Base-by-base conservation (phyloP, 2,329 filamentous ascomycete species). In the Aspergillus hiratsukae region DNA sequence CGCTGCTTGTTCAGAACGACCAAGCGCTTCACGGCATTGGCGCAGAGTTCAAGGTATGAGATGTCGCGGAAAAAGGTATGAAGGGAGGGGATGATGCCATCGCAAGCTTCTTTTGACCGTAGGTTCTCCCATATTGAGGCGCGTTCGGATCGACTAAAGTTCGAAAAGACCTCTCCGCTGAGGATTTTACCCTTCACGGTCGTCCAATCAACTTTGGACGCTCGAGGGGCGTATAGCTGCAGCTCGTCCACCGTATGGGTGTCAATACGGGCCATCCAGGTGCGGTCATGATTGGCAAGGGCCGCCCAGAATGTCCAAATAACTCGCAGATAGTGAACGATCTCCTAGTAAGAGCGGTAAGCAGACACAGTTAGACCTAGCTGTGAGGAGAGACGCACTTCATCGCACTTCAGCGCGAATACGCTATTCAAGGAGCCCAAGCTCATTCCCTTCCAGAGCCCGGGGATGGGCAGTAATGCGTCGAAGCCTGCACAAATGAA, bases 301-400 rank as follows among this genome's bases (percentile, higher is more conserved):
- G 59, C 61, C 14, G 56, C 63, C 64, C 56, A 67, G 54, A 64
- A 64, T 11, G 61, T 51, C 50, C 21, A 41, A 11, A 66, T 55
- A 56, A 59, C 17, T 9, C 55, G 23, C 2, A 67, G 51, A 55
- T 63, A 62, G 27, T 45, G 53, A 31, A 64, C 48, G 46, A 63
- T 63, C 51, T 68, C 61, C 62, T 67, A 57, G 48, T 29, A 29
- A 29, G 28, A 29, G 28, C 28, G 54, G 35, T 28, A 14, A 51
- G 51, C 29, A 59, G 48, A 17, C 11, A 40, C 28, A 29, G 28
- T 29, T 29, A 29, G 9, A 29, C 2, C 8, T 11, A 58, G 19
- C 48, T 29, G 7, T 9, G 27, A 51, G 21, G 11, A 23, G 37
- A 21, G 46, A 52, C 57, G 52, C n/a, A 65, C 62, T 50, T 64